Evolutionary conservation across 805 yeast genomes (phyloP).

Genomic region (Tetrapisispora phaffii): DNA sequence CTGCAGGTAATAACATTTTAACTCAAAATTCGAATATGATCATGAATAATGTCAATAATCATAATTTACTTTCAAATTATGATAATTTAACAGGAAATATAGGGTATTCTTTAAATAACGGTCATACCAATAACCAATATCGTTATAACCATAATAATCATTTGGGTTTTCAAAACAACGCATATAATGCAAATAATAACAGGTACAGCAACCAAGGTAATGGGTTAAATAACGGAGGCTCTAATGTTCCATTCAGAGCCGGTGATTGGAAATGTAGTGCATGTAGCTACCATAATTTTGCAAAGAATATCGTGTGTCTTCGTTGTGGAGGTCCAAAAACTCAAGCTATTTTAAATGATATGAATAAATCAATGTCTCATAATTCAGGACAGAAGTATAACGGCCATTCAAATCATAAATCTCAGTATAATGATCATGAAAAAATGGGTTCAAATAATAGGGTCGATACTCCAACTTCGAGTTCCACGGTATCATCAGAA

Average conservation of each 20-base stretch:
- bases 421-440: background rate
- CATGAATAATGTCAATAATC: background rate
- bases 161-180: constrained; percentile 2
- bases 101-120: background rate
- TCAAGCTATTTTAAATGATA: constrained; percentile 8
- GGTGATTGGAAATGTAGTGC: constrained; percentile 91
- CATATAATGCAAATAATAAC: constrained; percentile 5
- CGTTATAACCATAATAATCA: background rate
- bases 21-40: background rate
- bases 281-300: constrained; percentile 86
- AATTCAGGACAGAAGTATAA: background rate
- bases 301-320: constrained; percentile 76
- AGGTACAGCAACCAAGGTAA: constrained; percentile 5
- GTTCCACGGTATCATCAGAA: background rate
- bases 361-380: background rate
- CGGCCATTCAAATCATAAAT: background rate
- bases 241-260: constrained; percentile 82
- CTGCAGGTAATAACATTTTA: background rate
- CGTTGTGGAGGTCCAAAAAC: constrained; percentile 71
- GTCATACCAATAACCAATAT: background rate
- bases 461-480: background rate
- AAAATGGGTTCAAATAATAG: background rate
- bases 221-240: constrained; percentile 26
- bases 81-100: background rate
- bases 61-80: background rate